Evolutionary conservation across 78 protist genomes (phyloP).

Genomic region (Creolimax fragrantissima): DNA sequence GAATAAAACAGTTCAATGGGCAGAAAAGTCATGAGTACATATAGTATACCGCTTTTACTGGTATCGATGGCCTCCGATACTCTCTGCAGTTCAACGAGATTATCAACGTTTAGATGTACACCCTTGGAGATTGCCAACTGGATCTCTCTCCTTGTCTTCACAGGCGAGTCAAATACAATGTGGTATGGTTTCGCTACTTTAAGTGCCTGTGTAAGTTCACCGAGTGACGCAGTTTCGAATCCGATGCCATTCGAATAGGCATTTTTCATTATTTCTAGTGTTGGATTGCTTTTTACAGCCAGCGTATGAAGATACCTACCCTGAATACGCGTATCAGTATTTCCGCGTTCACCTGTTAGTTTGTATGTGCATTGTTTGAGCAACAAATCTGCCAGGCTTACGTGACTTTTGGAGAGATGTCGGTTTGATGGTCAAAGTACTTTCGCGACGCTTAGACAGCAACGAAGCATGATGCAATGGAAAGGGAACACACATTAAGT

Average conservation of each 20-base stretch:
- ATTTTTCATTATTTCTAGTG: background rate
- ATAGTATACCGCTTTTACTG: no score
- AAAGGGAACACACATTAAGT: no score
- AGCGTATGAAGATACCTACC: constrained; percentile 3
- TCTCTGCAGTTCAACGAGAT: constrained; percentile 22
- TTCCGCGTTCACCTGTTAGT: no score
- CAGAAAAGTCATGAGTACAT: no score
- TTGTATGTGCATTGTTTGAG: no score
- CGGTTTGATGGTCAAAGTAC: no score
- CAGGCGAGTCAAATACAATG: constrained; percentile 36
- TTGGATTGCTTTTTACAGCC: constrained; percentile 33
- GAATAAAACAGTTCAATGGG: no score
- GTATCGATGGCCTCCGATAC: background rate
- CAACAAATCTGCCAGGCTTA: no score
- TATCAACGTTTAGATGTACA: constrained; percentile 34
- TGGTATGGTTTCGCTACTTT: background rate
- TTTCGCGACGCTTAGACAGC: no score
- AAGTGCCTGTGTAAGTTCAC: constrained; percentile 15
- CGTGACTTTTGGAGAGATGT: no score
- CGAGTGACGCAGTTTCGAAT: constrained; percentile 28
- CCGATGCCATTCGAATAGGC: constrained; percentile 5
- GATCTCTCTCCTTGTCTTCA: constrained; percentile 23
- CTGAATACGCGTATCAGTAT: no score
- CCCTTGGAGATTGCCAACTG: background rate
- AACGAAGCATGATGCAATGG: no score